Evolutionary conservation across 441 rosid genomes (phyloP).

Genomic region (Adansonia gregorii): DNA sequence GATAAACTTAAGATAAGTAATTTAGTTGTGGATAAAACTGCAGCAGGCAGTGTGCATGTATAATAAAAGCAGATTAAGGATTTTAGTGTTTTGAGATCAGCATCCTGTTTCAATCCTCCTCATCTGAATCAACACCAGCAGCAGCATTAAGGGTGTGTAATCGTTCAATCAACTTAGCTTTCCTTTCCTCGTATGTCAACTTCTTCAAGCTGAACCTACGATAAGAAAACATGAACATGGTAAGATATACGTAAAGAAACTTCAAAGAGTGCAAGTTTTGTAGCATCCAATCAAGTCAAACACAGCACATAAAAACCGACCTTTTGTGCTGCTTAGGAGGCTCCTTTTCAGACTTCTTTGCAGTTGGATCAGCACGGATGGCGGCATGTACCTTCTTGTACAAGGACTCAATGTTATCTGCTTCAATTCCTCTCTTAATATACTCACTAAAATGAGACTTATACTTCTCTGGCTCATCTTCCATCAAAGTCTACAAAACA

Average conservation of each 20-base stretch:
- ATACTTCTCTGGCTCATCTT: conserved; percentile 94
- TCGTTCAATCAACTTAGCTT: conserved; percentile 64
- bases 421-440: conserved; percentile 73
- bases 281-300: background rate
- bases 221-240: background rate
- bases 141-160: conserved; percentile 67
- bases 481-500: conserved; percentile 49
- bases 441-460: conserved; percentile 77
- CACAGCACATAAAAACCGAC: conserved; percentile 31
- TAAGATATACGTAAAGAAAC: background rate
- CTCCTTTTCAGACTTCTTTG: conserved; percentile 64
- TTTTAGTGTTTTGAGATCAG: conserved; percentile 12
- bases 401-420: conserved; percentile 65
- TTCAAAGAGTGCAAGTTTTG: background rate
- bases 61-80: background rate
- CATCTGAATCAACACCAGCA: conserved; percentile 49
- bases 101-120: conserved; percentile 49
- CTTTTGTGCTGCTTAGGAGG: conserved; percentile 79
- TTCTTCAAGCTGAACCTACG: conserved; percentile 66
- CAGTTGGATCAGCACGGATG: conserved; percentile 81
- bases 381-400: conserved; percentile 92
- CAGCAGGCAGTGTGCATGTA: background rate
- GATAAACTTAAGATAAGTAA: background rate
- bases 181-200: conserved; percentile 78
- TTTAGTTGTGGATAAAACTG: background rate